Evolutionary conservation across 2,329 filamentous ascomycete species (phyloP).

Genomic region (Ramularia collo-cygni): DNA sequence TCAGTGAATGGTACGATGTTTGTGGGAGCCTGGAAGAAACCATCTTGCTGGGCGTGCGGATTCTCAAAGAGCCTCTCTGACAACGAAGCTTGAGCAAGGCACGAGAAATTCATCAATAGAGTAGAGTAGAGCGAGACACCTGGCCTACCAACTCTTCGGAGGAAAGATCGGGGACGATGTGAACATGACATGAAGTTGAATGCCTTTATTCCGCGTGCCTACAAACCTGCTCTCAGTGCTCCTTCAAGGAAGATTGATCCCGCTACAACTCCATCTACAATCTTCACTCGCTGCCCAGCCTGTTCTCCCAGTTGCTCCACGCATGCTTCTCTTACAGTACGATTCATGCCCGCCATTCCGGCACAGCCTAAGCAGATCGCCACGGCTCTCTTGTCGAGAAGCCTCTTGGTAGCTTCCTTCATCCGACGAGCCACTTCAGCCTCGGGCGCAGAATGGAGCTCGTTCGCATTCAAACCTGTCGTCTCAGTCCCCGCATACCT

Average conservation of each 20-base stretch:
- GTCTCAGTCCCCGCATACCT: constrained; percentile 72
- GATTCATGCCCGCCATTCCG: constrained; percentile 81
- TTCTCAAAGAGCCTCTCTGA: too few species aligned
- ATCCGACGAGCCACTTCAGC: constrained; percentile 61
- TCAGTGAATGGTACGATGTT: too few species aligned
- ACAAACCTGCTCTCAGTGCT: constrained; percentile 29
- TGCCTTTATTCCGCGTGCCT: too few species aligned
- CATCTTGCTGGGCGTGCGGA: too few species aligned
- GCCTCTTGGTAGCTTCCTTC: constrained; percentile 59
- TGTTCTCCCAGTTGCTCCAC: constrained; percentile 56
- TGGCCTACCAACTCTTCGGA: too few species aligned
- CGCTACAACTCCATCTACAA: constrained; percentile 74
- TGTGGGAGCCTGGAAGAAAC: too few species aligned
- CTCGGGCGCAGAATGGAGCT: constrained; percentile 64
- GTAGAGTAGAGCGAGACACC: too few species aligned
- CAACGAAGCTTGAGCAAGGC: too few species aligned
- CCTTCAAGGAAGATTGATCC: constrained; percentile 59
- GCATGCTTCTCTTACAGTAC: constrained; percentile 65
- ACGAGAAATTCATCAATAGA: too few species aligned
- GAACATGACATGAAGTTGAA: too few species aligned
- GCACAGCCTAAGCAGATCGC: constrained; percentile 82
- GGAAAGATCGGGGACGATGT: too few species aligned
- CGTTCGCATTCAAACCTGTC: constrained; percentile 70
- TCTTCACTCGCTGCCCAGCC: constrained; percentile 53
- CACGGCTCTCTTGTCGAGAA: constrained; percentile 43